Percentiles rank a stretch among this genome's conserved stretches.
Evolutionary conservation across 192 early-diverging fungal species (phyloP).

Genomic region (Lobosporangium transversale): DNA sequence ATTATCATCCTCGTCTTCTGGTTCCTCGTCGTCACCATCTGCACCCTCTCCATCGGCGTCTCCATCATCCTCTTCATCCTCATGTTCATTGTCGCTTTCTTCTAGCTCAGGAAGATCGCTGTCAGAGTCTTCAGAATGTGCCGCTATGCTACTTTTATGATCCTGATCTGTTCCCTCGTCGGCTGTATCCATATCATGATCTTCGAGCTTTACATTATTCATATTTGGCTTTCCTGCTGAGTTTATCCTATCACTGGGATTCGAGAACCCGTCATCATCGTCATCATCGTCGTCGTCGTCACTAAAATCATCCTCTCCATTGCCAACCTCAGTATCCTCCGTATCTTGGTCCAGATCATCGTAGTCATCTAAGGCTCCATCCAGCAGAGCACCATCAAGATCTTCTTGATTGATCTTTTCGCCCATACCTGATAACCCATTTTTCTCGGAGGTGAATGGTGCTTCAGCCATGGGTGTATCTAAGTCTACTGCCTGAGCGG

Average conservation of each 20-base stretch:
- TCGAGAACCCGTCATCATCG: constrained; percentile 8
- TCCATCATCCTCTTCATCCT: constrained; percentile 19
- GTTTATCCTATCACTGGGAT: constrained; percentile 8
- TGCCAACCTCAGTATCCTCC: constrained; percentile 47
- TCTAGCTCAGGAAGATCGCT: constrained; percentile 42
- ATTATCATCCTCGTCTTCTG: constrained; percentile 19
- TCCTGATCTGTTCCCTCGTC: constrained; percentile 9
- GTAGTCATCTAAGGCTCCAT: constrained; percentile 48
- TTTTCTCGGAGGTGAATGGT: background rate
- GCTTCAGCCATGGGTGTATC: constrained; percentile 17
- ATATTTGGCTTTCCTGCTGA: constrained; percentile 1
- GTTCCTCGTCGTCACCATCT: constrained; percentile 16
- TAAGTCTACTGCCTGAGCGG: constrained; percentile 6
- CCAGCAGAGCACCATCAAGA: constrained; percentile 46
- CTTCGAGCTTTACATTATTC: constrained; percentile 11
- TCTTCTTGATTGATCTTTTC: constrained; percentile 39
- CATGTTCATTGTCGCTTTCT: constrained; percentile 43
- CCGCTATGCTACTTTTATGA: background rate
- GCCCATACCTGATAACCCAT: constrained; percentile 2
- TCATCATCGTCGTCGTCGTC: constrained; percentile 43
- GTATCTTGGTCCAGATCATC: constrained; percentile 51
- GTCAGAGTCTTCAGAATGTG: constrained; percentile 45
- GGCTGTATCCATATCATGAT: constrained; percentile 19
- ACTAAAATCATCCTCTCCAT: constrained; percentile 37
- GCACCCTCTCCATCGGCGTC: constrained; percentile 24